Evolutionary conservation across 2,329 filamentous ascomycete genomes (phyloP).

Genomic region (Nigrospora osmanthi): DNA sequence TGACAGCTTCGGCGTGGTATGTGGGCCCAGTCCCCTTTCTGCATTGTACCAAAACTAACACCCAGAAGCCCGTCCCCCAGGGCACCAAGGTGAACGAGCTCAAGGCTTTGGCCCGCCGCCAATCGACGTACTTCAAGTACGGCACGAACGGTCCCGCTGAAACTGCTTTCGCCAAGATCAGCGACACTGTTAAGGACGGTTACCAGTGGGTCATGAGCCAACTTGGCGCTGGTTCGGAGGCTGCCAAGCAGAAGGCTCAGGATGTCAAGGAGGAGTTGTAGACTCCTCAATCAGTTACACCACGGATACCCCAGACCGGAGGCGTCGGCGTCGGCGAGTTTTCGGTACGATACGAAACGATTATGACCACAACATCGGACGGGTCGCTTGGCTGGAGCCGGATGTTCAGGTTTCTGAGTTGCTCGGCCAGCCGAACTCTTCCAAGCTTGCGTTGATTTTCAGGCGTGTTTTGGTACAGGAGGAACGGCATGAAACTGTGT

Average conservation of each 20-base stretch:
- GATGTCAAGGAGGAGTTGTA: conserved; percentile 42
- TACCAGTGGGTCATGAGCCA: conserved; percentile 46
- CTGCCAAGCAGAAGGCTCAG: conserved; percentile 38
- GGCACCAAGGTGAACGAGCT: conserved; percentile 63
- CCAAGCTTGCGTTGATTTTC: no score
- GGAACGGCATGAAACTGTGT: no score
- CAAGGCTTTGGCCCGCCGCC: conserved; percentile 61
- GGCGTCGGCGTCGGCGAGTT: no score
- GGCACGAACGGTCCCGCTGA: conserved; percentile 59
- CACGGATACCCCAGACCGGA: no score
- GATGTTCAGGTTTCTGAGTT: no score
- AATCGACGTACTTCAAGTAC: conserved; percentile 70
- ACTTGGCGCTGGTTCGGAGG: conserved; percentile 38
- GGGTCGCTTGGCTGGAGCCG: no score
- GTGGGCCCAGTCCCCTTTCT: conserved; percentile 10
- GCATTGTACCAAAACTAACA: conserved; percentile 13
- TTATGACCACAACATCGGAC: no score
- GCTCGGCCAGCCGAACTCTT: no score
- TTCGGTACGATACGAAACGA: no score
- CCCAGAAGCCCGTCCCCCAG: conserved; percentile 46
- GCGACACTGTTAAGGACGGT: conserved; percentile 35
- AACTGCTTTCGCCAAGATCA: conserved; percentile 59
- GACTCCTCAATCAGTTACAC: conserved; percentile 5
- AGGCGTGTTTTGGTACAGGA: no score
- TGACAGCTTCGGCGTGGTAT: conserved; percentile 66